A percentile compares a stretch with the other conserved stretches of the same genome.
Evolutionary conservation across 768 basidiomycete species (phyloP).

Genomic region (Kockovaella imperatae): DNA sequence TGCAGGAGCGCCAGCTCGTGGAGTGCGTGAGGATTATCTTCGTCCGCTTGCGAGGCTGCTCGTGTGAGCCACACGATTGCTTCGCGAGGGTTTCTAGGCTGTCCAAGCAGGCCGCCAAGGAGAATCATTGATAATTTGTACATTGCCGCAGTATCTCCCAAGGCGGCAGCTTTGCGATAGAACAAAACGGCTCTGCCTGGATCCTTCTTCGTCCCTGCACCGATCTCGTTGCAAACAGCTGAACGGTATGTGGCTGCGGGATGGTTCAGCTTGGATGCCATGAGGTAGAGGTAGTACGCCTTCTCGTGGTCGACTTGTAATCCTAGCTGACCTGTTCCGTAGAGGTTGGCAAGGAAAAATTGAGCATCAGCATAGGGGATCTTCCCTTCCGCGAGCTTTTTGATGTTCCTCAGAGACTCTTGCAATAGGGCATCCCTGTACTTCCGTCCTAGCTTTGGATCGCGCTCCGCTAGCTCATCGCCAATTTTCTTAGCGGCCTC

Average conservation of each 20-base stretch:
- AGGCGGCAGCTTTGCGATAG: constrained; percentile 89
- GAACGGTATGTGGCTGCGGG: constrained; percentile 90
- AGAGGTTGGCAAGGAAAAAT: constrained; percentile 95
- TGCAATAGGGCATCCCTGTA: constrained; percentile 79
- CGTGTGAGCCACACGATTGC: constrained; percentile 89
- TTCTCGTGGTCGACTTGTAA: constrained; percentile 94
- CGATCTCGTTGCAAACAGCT: constrained; percentile 97
- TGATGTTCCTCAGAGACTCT: constrained; percentile 85
- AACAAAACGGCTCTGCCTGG: constrained; percentile 83
- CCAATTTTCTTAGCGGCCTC: constrained; percentile 73
- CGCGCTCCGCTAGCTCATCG: constrained; percentile 53
- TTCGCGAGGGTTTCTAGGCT: constrained; percentile 78
- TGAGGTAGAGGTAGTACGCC: constrained; percentile 92
- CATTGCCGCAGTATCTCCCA: constrained; percentile 97
- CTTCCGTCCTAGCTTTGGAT: constrained; percentile 66
- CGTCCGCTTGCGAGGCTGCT: constrained; percentile 94
- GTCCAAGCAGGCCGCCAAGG: constrained; percentile 71
- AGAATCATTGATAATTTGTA: constrained; percentile 99
- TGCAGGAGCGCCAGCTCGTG: constrained; percentile 71
- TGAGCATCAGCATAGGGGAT: constrained; percentile 92
- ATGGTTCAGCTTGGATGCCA: constrained; percentile 96
- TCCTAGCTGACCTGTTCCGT: constrained; percentile 92
- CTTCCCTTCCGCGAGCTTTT: constrained; percentile 69
- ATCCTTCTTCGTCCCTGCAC: constrained; percentile 87
- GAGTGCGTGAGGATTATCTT: constrained; percentile 93